A percentile compares a stretch with the other conserved stretches of the same genome.
phyloP scores from a whole-genome alignment of 805 yeast genomes.

The Zygosaccharomyces bailii region DNA sequence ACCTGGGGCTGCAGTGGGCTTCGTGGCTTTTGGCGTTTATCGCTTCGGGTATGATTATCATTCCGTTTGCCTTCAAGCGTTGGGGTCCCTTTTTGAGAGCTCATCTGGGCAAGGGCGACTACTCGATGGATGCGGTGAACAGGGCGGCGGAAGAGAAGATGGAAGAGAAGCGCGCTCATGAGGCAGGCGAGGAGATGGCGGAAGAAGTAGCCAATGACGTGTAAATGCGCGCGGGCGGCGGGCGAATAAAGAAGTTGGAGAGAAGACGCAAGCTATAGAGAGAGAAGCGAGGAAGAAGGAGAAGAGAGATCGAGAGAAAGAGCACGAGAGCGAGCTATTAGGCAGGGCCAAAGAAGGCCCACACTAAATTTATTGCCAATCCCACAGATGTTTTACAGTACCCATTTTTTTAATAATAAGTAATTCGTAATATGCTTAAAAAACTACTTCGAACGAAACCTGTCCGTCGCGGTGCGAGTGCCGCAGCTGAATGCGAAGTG shows the following conservation, averaged over 20 bases:
- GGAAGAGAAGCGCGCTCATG: neutral
- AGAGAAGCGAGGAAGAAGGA: neutral
- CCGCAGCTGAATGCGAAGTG: no score
- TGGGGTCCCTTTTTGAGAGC: slow-evolving; percentile 64
- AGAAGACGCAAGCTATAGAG: neutral
- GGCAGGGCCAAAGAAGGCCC: neutral
- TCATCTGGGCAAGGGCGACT: slow-evolving; percentile 65
- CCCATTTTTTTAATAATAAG: neutral
- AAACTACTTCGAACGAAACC: neutral
- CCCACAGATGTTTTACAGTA: neutral
- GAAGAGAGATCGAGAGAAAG: neutral
- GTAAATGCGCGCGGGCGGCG: no score
- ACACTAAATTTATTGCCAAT: neutral
- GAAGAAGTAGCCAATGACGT: neutral
- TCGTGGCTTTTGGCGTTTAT: slow-evolving; percentile 74
- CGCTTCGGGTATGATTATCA: slow-evolving; percentile 67
- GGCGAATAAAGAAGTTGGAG: neutral
- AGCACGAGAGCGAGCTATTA: neutral
- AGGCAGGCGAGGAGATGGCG: neutral
- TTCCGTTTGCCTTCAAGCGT: slow-evolving; percentile 68
- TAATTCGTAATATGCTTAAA: neutral
- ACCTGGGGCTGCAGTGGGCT: slow-evolving; percentile 76
- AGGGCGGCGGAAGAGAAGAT: neutral
- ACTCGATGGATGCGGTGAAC: slow-evolving; percentile 39
- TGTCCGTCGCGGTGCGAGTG: no score